These are phyloP conservation scores for Zangia roseola DNA, from an alignment of 768 basidiomycete genomes.

Conservation along the genomic window DNA sequence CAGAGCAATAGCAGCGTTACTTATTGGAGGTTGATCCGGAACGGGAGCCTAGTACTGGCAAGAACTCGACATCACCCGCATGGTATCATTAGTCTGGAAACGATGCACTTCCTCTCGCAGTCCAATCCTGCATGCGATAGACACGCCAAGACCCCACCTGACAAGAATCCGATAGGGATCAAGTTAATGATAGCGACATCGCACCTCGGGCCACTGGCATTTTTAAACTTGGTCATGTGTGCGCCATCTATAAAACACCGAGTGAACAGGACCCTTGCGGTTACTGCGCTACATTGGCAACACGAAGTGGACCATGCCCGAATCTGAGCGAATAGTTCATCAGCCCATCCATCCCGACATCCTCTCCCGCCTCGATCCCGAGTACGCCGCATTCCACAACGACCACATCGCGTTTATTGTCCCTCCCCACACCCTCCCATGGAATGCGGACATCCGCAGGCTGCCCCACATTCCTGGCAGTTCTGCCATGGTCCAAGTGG, in stretches of 20 bases:
- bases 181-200: background rate
- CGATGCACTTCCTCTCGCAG: no score
- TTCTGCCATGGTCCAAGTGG: conserved; percentile 56
- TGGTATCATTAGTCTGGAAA: no score
- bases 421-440: conserved; percentile 56
- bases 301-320: background rate
- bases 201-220: background rate
- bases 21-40: no score
- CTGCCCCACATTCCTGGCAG: conserved; percentile 52
- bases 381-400: conserved; percentile 63
- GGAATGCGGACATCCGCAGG: conserved; percentile 56
- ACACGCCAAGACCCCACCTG: background rate
- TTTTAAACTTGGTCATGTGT: conserved; percentile 17
- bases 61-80: no score
- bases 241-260: background rate
- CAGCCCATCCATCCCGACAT: conserved; percentile 64
- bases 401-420: conserved; percentile 40
- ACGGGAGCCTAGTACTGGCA: background rate
- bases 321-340: conserved; percentile 9
- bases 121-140: no score
- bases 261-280: background rate
- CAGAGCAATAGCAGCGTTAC: no score
- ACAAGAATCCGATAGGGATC: background rate
- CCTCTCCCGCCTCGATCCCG: conserved; percentile 54
- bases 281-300: no score